Conservation (phyloP, 139 green algal genomes). For the Chlorella ohadii region DNA sequence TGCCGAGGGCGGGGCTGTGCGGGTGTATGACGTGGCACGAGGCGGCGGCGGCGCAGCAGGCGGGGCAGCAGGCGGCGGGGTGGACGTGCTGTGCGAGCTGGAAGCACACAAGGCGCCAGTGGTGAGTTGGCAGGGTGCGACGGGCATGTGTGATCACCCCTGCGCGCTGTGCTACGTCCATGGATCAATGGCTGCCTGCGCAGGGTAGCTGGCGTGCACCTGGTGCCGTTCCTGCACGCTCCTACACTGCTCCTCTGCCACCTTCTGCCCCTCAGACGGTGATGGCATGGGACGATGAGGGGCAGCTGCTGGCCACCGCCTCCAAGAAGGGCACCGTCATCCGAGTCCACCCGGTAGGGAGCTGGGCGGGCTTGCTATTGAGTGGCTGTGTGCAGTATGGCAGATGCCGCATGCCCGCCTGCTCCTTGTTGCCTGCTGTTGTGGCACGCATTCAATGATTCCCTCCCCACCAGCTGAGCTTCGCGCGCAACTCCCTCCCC, state of each 20-base stretch:
- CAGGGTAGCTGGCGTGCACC: no score
- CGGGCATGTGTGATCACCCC: no score
- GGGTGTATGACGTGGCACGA: conserved; percentile 66
- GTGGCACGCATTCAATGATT: no score
- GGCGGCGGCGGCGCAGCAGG: background rate
- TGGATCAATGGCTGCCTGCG: no score
- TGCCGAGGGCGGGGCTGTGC: conserved; percentile 54
- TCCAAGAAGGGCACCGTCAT: conserved; percentile 84
- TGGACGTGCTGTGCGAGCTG: conserved; percentile 75
- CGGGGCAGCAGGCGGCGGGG: conserved; percentile 2
- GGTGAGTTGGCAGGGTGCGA: no score
- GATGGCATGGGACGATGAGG: conserved; percentile 58
- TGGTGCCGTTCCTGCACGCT: background rate
- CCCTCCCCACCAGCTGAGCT: no score
- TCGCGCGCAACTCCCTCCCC: no score
- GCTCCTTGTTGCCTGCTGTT: no score
- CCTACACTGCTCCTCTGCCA: background rate
- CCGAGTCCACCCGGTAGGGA: conserved; percentile 58
- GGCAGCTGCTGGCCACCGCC: conserved; percentile 76
- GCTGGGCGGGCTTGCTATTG: background rate
- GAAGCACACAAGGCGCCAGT: conserved; percentile 77
- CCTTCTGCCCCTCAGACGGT: conserved; percentile 29
- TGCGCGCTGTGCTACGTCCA: no score
- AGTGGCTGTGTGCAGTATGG: no score
- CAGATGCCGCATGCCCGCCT: no score